phyloP scores from a whole-genome alignment of 2,329 filamentous ascomycete species.

The Cyphellophora europaea region DNA sequence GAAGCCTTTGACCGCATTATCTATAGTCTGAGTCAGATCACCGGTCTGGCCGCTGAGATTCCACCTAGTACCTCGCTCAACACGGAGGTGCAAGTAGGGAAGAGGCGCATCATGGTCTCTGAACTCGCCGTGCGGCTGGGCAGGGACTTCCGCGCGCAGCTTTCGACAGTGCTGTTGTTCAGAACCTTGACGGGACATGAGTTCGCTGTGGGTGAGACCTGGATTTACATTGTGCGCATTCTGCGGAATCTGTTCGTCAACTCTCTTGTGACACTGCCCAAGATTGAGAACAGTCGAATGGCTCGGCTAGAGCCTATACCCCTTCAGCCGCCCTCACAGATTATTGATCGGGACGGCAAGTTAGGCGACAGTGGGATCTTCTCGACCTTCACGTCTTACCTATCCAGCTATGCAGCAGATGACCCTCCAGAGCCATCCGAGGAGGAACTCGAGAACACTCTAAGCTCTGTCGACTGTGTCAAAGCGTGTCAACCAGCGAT shows the following conservation, averaged over 20 bases:
- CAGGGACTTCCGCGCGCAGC: conserved; percentile 82
- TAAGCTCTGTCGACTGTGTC: conserved; percentile 90
- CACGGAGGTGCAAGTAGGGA: conserved; percentile 78
- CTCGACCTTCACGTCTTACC: conserved; percentile 89
- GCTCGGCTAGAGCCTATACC: conserved; percentile 68
- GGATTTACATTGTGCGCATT: conserved; percentile 67
- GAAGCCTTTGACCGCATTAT: conserved; percentile 91
- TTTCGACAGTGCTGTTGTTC: conserved; percentile 93
- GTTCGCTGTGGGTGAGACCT: conserved; percentile 54
- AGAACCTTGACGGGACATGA: conserved; percentile 83
- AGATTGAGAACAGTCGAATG: conserved; percentile 33
- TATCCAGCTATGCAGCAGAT: conserved; percentile 97
- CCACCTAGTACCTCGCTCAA: conserved; percentile 81
- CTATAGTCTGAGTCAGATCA: conserved; percentile 82
- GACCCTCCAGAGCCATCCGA: conserved; percentile 96
- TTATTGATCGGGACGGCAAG: conserved; percentile 79
- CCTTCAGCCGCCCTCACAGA: conserved; percentile 79
- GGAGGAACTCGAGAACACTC: conserved; percentile 89
- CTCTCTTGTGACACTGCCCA: conserved; percentile 65
- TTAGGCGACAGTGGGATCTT: conserved; percentile 76
- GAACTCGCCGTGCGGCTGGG: conserved; percentile 95
- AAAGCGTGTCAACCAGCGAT: conserved; percentile 78
- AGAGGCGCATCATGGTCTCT: conserved; percentile 95
- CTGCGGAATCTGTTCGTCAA: conserved; percentile 96
- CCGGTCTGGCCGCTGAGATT: conserved; percentile 66